Evolutionary conservation across 1,284 basidiomycete species (phyloP).

Genomic region (Xerocomus minutiporus): DNA sequence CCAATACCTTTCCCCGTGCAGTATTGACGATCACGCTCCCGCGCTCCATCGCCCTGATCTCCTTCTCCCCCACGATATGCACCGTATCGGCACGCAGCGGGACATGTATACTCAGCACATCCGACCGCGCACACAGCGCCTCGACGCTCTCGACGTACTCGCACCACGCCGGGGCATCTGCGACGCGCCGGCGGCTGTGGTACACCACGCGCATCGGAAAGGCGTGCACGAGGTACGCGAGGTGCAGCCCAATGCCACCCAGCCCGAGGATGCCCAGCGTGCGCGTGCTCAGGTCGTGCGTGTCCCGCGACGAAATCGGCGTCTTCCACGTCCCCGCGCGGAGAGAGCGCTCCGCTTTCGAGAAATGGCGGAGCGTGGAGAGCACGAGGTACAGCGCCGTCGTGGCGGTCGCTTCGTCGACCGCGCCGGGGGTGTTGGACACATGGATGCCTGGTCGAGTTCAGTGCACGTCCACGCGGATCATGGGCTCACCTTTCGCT

Average conservation of each 20-base stretch:
- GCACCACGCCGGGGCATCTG: slow-evolving; percentile 64
- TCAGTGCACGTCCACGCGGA: not conserved
- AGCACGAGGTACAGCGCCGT: slow-evolving; percentile 83
- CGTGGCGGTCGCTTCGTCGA: slow-evolving; percentile 72
- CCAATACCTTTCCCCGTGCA: slow-evolving; percentile 83
- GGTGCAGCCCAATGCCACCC: slow-evolving; percentile 79
- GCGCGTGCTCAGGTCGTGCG: slow-evolving; percentile 74
- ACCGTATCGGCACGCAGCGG: slow-evolving; percentile 71
- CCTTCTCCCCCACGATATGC: slow-evolving; percentile 70
- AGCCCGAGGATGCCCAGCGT: slow-evolving; percentile 85
- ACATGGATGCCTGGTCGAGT: slow-evolving; percentile 63
- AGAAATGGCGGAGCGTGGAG: slow-evolving; percentile 78
- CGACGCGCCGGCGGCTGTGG: slow-evolving; percentile 61
- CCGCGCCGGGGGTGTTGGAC: slow-evolving; percentile 87
- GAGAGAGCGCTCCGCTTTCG: slow-evolving; percentile 67
- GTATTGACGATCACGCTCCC: slow-evolving; percentile 85
- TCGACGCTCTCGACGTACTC: slow-evolving; percentile 73
- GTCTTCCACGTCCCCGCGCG: slow-evolving; percentile 55
- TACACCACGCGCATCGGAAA: slow-evolving; percentile 89
- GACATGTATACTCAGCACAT: slow-evolving; percentile 77
- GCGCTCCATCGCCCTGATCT: slow-evolving; percentile 77
- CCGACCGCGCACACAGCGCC: slow-evolving; percentile 67
- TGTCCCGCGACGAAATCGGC: slow-evolving; percentile 39
- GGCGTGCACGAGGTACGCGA: slow-evolving; percentile 64
- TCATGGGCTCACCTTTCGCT: slow-evolving; percentile 52